A percentile compares a stretch with the other conserved stretches of the same genome.
Conservation (phyloP, 306 rosid genomes). For the Biancaea sappan region DNA sequence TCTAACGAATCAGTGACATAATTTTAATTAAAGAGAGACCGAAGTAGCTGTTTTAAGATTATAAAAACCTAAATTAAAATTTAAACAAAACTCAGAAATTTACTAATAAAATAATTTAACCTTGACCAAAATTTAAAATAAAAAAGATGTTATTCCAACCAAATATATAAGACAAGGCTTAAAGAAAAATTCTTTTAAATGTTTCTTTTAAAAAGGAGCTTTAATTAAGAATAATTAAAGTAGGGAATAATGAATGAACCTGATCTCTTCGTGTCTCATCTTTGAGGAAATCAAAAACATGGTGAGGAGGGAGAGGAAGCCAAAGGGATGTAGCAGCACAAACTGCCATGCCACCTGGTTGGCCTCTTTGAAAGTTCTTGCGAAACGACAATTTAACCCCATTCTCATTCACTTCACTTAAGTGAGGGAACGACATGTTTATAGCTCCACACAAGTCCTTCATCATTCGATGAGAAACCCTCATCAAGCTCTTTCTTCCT, state of each 20-base stretch:
- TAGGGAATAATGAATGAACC: slow-evolving; percentile 36
- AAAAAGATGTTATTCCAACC: not conserved
- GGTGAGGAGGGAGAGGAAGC: slow-evolving; percentile 53
- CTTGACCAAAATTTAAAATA: too few relatives aligned
- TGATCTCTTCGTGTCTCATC: slow-evolving; percentile 48
- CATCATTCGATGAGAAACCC: slow-evolving; percentile 60
- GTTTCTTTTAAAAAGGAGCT: too few relatives aligned
- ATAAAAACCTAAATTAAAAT: too few relatives aligned
- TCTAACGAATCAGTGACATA: too few relatives aligned
- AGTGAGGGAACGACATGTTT: slow-evolving; percentile 53
- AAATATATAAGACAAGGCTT: too few relatives aligned
- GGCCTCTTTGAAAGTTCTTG: slow-evolving; percentile 38
- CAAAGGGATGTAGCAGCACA: slow-evolving; percentile 60
- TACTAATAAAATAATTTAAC: too few relatives aligned
- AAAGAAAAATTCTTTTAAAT: too few relatives aligned
- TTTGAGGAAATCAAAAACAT: slow-evolving; percentile 50
- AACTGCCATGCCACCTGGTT: slow-evolving; percentile 53
- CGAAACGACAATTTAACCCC: slow-evolving; percentile 55
- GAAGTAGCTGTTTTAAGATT: too few relatives aligned
- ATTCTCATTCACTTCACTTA: slow-evolving; percentile 36
- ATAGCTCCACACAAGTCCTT: slow-evolving; percentile 55
- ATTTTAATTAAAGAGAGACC: too few relatives aligned
- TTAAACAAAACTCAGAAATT: too few relatives aligned
- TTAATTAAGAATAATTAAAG: too few relatives aligned
- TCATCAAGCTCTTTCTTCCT: slow-evolving; percentile 57